Evolutionary conservation across 805 yeast species (phyloP).

Genomic region (Wickerhamomyces xylosicus): DNA sequence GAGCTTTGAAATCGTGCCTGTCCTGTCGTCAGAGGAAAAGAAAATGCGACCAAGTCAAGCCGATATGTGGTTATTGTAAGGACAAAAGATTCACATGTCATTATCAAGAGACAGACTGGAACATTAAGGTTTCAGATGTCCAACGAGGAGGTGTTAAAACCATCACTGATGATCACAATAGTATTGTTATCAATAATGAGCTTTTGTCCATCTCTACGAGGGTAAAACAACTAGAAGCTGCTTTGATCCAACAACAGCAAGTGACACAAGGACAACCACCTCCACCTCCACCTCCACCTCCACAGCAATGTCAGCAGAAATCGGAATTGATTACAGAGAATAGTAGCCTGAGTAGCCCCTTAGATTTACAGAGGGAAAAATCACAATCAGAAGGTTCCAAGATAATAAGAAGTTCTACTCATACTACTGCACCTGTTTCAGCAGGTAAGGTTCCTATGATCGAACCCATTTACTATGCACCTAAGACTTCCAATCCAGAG

Average conservation of each 20-base stretch:
- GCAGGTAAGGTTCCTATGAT: too few relatives aligned
- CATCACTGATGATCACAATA: neutral
- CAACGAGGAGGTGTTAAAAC: constrained; percentile 3
- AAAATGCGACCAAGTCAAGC: constrained; percentile 18
- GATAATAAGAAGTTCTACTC: too few relatives aligned
- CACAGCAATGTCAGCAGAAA: neutral
- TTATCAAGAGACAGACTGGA: constrained; percentile 17
- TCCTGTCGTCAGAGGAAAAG: constrained; percentile 18
- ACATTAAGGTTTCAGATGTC: constrained; percentile 6
- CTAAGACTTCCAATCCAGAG: neutral
- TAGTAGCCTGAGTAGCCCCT: neutral
- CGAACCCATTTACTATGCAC: too few relatives aligned
- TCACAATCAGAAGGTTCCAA: too few relatives aligned
- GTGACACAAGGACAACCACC: neutral
- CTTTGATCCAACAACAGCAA: neutral
- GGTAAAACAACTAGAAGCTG: neutral
- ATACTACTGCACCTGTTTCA: too few relatives aligned
- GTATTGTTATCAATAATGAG: neutral
- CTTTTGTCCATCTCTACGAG: neutral
- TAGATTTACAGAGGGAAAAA: too few relatives aligned
- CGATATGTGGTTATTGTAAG: constrained; percentile 14
- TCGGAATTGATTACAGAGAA: neutral
- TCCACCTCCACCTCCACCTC: neutral
- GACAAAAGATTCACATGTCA: constrained; percentile 11
- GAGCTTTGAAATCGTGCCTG: constrained; percentile 16